Conservation (phyloP, 1,139 yeast species). For the Barnettozyma hawaiiensis region DNA sequence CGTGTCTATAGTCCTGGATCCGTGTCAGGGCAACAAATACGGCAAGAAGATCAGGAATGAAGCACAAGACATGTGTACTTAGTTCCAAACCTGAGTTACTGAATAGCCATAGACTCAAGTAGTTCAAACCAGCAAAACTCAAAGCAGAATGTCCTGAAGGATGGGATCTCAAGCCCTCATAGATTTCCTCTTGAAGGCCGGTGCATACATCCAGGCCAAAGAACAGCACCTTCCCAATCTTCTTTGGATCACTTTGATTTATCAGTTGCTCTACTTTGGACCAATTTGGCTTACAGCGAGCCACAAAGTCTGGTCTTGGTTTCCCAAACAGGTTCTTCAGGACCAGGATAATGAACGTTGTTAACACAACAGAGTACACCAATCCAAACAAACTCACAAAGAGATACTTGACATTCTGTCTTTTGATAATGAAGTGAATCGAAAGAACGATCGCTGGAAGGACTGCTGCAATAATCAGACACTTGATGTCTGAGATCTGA, state of each 20-base stretch:
- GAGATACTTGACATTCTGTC: conserved; percentile 8
- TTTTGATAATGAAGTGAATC: conserved; percentile 5
- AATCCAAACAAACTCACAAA: conserved; percentile 38
- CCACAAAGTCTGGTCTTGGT: conserved; percentile 75
- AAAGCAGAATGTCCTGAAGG: conserved; percentile 80
- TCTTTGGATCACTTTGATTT: conserved; percentile 8
- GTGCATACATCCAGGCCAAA: conserved; percentile 53
- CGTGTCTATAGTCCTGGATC: conserved; percentile 74
- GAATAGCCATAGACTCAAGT: conserved; percentile 54
- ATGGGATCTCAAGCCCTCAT: conserved; percentile 72
- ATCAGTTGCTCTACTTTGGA: conserved; percentile 5
- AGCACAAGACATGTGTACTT: conserved; percentile 13
- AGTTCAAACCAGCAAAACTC: conserved; percentile 63
- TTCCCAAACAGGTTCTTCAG: conserved; percentile 74
- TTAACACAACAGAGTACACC: conserved; percentile 35
- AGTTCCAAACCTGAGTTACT: conserved; percentile 37
- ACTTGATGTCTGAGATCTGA: conserved; percentile 7
- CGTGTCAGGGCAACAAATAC: conserved; percentile 52
- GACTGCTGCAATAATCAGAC: conserved; percentile 5
- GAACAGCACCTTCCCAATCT: conserved; percentile 32
- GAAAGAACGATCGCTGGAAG: conserved; percentile 8
- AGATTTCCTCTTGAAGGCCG: conserved; percentile 30
- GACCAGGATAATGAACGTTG: conserved; percentile 46
- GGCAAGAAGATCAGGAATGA: conserved; percentile 40
- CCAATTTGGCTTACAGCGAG: conserved; percentile 52